phyloP scores from a whole-genome alignment of 352 stramenopile genomes.

The Phytophthora litchii region DNA sequence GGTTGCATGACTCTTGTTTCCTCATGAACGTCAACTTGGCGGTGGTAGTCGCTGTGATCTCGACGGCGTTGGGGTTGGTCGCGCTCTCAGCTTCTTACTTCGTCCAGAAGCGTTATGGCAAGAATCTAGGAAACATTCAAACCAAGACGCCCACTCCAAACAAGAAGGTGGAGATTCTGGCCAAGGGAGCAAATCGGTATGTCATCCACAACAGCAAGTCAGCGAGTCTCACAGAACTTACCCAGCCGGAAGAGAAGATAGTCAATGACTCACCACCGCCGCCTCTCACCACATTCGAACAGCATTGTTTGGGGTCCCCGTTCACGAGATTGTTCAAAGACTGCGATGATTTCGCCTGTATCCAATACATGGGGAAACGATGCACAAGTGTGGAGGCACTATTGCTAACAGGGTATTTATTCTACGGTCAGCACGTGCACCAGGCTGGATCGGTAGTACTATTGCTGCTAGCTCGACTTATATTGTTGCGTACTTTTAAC shows the following conservation, averaged over 20 bases:
- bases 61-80: conserved; percentile 6
- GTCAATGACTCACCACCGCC: neutral
- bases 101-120: conserved; percentile 26
- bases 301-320: conserved; percentile 19
- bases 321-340: conserved; percentile 27
- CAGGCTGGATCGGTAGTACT: conserved; percentile 21
- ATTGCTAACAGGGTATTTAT: conserved; percentile 26
- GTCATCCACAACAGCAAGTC: conserved; percentile 4
- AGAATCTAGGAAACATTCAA: conserved; percentile 3
- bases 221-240: neutral
- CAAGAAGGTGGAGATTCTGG: conserved; percentile 20
- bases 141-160: neutral
- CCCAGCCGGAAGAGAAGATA: neutral
- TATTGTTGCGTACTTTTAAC: conserved; percentile 31
- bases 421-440: conserved; percentile 20
- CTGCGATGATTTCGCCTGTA: conserved; percentile 27
- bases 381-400: conserved; percentile 26
- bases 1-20: conserved; percentile 35
- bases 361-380: conserved; percentile 23
- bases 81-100: conserved; percentile 17
- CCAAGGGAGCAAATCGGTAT: conserved; percentile 22
- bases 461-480: conserved; percentile 12
- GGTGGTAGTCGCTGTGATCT: conserved; percentile 16
- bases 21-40: conserved; percentile 30
- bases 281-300: conserved; percentile 19